A percentile compares a stretch with the other conserved stretches of the same genome.
These are phyloP conservation scores for Tetrahymena malaccensis DNA, from an alignment of 73 alveolate species.

Conservation along the genomic window DNA sequence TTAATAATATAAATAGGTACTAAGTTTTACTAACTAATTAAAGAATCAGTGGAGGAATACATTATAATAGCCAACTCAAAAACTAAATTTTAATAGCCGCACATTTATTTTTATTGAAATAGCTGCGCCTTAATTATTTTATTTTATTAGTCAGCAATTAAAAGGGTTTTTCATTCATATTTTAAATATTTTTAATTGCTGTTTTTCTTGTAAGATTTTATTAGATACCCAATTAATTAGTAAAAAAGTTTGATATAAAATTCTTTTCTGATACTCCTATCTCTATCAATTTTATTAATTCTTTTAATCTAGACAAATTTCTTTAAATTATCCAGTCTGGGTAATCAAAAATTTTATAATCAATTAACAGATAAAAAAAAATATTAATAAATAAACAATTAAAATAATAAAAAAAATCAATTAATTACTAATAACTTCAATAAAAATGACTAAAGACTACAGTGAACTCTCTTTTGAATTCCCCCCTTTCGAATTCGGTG, in stretches of 20 bases:
- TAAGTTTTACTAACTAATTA: too few relatives aligned
- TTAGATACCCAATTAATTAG: background rate
- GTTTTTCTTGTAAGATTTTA: background rate
- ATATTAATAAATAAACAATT: background rate
- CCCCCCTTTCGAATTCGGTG: background rate
- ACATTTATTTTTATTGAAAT: too few relatives aligned
- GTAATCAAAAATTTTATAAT: background rate
- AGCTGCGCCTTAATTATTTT: too few relatives aligned
- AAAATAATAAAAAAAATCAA: background rate
- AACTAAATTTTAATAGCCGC: background rate
- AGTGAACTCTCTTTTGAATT: background rate
- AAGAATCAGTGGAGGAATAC: too few relatives aligned
- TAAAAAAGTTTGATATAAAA: background rate
- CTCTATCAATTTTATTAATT: background rate
- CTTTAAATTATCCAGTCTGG: background rate
- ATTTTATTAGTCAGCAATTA: background rate
- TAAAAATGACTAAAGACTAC: background rate
- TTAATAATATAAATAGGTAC: too few relatives aligned
- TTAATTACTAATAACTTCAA: background rate
- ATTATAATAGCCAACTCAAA: background rate
- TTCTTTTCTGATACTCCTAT: background rate
- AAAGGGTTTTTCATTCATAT: background rate
- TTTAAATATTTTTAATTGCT: background rate
- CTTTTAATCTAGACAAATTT: background rate
- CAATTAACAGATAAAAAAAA: background rate